Base-by-base conservation (phyloP, 1,284 basidiomycete species). In the Psilocybe mexicana region DNA sequence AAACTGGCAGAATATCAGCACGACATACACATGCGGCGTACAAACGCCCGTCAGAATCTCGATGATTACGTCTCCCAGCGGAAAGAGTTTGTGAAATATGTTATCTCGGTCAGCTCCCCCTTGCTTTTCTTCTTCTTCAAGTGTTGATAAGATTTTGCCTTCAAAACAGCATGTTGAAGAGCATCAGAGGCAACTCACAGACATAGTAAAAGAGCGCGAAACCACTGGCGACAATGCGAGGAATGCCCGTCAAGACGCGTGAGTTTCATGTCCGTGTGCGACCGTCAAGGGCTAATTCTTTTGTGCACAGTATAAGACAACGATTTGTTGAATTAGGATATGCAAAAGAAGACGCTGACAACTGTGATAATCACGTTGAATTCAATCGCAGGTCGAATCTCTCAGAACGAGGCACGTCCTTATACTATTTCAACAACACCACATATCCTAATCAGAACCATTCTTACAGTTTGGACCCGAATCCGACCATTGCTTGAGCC, bases 11-110 rank as follows among this genome's bases (percentile, higher is more conserved):
- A 26, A 1, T 59, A 65, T n/a, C 52, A 70, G 26, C 59, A 67
- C 23, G 63, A 70, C 42, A 54, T 70, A 2, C 53, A 68, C 6
- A 57, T 66, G 48, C 62, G 68, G 23, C 59, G 62, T 3, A 49
- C 60, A 18, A 69, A 67, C 28, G 73, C 72, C 0, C 54, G 64
- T 23, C 53, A 71, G 26, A 63, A 57, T 11, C 42, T 75, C 7
- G 66, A 68, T 8, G 62, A 65, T 2, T 76, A 74, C 55, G 68
- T 62, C 12, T 45, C 26, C 6, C 57, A 67, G 38, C 58, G 66
- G 40, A 54, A 61, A 6, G 52, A 59, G 11, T 44, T 67, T 1
- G 70, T 72, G 2, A 43, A 59, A 4, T 40, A 57, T 8, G 59
- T 69, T 14, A 42, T 62, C 14, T 40, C 65, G 43, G 68, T 68